Base-by-base conservation (phyloP, 345 rosid genomes). In the Aegle marmelos region DNA sequence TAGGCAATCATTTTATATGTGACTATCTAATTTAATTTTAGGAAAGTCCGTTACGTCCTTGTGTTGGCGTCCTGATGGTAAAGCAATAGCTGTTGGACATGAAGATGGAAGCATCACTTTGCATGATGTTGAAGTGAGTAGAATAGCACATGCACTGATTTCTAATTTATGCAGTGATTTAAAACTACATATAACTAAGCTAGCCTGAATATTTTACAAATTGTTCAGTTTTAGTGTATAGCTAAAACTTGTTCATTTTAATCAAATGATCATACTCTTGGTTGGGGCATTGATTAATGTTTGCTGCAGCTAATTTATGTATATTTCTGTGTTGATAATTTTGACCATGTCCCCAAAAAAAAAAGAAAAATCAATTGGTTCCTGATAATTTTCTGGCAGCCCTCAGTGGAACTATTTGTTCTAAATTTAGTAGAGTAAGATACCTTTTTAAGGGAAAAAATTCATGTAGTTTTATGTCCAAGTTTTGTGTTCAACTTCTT, bases 51-150 rank as follows among this genome's bases (percentile, higher is more conserved):
- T 90, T 68, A 86, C 92, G 36, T 92, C 96, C 24, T 79, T 90
- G 80, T 95, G 98, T 68, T 95, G 97, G 97, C 93, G 91, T 86
- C 97, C 94, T 57, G 97, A 91, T 79, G 96, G 96, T 68, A 93
- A 95, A 78, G 97, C 92, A 14, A 83, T 92, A 75, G 97, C 94
- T 60, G 86, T 93, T 73, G 98, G 99, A 60, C 92, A 91, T 1
- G 97, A 93, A 80, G 96, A 95, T 74, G 98, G 98, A 75, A 90
- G 89, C 36, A 83, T 93, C 86, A 86, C 89, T 0, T 81, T 92
- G 85, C 96, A 92, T 63, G 95, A 95, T 79, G 98, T 94, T 75
- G 98, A 94, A 91, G 97, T 84, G 66, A 79, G 89, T 74, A 59
- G n/a, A 73, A 86, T 76, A 64, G n/a, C 76, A 45, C 41, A 0